These are phyloP conservation scores for Prunus yedoensis DNA, from an alignment of 331 rosid genomes.

Conservation along the genomic window DNA sequence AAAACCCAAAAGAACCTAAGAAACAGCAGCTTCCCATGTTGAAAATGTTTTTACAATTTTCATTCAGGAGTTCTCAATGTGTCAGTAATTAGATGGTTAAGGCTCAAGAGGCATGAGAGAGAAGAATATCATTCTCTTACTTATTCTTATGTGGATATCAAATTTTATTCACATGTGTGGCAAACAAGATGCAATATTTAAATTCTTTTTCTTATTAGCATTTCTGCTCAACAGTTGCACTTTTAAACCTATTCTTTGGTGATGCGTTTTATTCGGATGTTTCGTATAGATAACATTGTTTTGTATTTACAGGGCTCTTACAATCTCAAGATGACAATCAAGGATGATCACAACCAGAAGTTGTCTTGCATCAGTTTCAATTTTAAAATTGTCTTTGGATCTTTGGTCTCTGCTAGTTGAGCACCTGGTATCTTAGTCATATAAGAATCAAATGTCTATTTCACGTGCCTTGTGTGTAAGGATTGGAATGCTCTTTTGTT, in stretches of 20 bases:
- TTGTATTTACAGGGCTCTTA: constrained; percentile 61
- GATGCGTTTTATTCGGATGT: neutral
- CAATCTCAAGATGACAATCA: constrained; percentile 52
- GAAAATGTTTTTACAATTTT: neutral
- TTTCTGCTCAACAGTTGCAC: neutral
- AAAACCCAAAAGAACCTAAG: neutral
- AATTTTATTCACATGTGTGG: neutral
- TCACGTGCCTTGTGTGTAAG: neutral
- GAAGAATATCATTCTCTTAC: neutral
- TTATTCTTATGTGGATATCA: neutral
- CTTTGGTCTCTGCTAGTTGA: constrained; percentile 21
- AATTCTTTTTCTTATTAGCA: neutral
- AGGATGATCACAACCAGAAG: constrained; percentile 24
- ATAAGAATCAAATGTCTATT: neutral
- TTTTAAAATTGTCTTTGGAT: constrained; percentile 50
- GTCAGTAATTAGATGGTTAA: neutral
- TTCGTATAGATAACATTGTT: constrained; percentile 1
- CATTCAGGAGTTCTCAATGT: neutral
- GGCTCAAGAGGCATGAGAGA: neutral
- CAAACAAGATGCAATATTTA: neutral
- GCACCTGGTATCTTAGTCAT: neutral
- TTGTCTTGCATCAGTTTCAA: constrained; percentile 70
- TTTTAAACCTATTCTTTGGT: neutral
- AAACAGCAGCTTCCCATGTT: neutral
- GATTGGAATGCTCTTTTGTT: no score